phyloP scores from a whole-genome alignment of 1,284 basidiomycete genomes.

The Testicularia cyperi region DNA sequence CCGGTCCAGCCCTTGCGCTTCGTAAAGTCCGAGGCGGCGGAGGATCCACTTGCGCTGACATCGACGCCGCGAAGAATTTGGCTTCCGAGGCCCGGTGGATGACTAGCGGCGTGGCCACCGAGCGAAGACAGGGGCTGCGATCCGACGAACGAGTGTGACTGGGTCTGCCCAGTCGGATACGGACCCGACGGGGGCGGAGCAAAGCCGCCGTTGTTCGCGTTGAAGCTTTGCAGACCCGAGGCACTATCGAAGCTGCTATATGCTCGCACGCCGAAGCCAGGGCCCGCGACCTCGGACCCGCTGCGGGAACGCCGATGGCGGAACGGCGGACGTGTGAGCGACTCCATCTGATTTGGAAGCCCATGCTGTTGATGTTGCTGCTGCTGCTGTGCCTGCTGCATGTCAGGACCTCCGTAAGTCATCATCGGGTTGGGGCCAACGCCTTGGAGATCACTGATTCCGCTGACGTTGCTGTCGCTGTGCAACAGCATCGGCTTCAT shows the following conservation, averaged over 20 bases:
- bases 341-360: not conserved
- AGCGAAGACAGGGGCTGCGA: constrained; percentile 23
- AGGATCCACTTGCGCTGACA: constrained; percentile 33
- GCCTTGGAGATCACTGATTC: constrained; percentile 15
- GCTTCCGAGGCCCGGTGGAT: constrained; percentile 41
- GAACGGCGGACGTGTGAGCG: constrained; percentile 18
- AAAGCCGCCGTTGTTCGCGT: constrained; percentile 9
- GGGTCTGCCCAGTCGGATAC: constrained; percentile 18
- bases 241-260: constrained; percentile 21
- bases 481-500: constrained; percentile 13
- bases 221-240: constrained; percentile 2
- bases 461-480: constrained; percentile 24
- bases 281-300: constrained; percentile 16
- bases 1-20: constrained; percentile 53
- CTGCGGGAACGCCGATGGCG: constrained; percentile 26
- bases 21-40: constrained; percentile 49
- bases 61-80: constrained; percentile 40
- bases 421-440: constrained; percentile 11
- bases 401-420: no score
- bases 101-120: constrained; percentile 40
- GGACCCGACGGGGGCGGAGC: constrained; percentile 17
- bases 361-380: constrained; percentile 1
- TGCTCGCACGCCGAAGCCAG: constrained; percentile 13
- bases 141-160: constrained; percentile 19
- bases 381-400: not conserved